Conservation (phyloP, 768 basidiomycete genomes). For the Leccinum incarnatum region DNA sequence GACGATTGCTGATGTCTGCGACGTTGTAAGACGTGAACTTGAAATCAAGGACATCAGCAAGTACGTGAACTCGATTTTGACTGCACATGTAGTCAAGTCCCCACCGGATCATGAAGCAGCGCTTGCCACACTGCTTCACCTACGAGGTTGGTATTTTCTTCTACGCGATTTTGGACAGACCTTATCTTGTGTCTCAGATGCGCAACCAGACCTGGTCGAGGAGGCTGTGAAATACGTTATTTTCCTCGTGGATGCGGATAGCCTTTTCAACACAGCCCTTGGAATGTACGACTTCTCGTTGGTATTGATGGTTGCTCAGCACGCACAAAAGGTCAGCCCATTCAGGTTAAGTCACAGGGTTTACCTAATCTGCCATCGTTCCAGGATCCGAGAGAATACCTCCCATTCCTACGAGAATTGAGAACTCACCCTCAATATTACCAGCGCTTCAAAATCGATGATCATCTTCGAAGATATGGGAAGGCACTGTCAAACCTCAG, state of each 20-base stretch:
- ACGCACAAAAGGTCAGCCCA: slow-evolving; percentile 83
- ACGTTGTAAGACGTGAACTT: slow-evolving; percentile 68
- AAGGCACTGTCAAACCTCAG: slow-evolving; percentile 75
- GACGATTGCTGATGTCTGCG: slow-evolving; percentile 68
- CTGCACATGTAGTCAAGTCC: slow-evolving; percentile 87
- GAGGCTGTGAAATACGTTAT: slow-evolving; percentile 99
- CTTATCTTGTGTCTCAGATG: slow-evolving; percentile 14
- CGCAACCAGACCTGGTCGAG: slow-evolving; percentile 76
- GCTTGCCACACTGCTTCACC: slow-evolving; percentile 64
- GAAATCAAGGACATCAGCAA: slow-evolving; percentile 68
- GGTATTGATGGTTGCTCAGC: slow-evolving; percentile 93
- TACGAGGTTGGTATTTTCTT: slow-evolving; percentile 59
- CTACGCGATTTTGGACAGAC: not conserved
- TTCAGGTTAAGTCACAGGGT: slow-evolving; percentile 1
- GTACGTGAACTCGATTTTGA: slow-evolving; percentile 90
- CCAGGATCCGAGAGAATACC: slow-evolving; percentile 96
- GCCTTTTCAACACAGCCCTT: slow-evolving; percentile 88
- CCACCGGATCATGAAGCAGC: slow-evolving; percentile 91
- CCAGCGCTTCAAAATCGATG: slow-evolving; percentile 89
- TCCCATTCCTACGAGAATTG: slow-evolving; percentile 93
- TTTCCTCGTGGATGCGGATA: slow-evolving; percentile 92
- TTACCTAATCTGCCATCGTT: slow-evolving; percentile 7
- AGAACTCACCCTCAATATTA: slow-evolving; percentile 71
- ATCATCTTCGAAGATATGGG: slow-evolving; percentile 75
- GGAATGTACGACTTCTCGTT: slow-evolving; percentile 99